phyloP scores from a whole-genome alignment of 2,329 filamentous ascomycete species.

The Tolypocladium guangdongense region DNA sequence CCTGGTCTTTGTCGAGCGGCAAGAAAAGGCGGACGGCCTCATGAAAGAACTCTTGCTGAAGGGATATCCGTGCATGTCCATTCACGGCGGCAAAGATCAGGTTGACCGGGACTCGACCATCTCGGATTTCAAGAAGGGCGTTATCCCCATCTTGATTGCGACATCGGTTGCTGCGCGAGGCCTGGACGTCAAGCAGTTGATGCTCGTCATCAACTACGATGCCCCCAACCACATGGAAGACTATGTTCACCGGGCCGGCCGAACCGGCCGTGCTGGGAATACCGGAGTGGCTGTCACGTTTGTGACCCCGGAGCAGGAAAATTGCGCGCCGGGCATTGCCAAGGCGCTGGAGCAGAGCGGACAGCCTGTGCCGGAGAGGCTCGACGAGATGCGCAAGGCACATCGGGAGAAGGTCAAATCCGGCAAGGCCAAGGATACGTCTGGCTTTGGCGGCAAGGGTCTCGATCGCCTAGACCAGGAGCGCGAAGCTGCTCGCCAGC shows the following conservation, averaged over 20 bases:
- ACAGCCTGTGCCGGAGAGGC: slow-evolving; percentile 64
- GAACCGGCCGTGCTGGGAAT: slow-evolving; percentile 89
- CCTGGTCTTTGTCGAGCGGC: slow-evolving; percentile 83
- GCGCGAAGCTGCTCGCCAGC: slow-evolving; percentile 73
- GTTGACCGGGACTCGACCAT: slow-evolving; percentile 88
- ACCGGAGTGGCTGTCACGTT: slow-evolving; percentile 93
- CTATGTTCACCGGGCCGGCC: slow-evolving; percentile 88
- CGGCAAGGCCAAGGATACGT: slow-evolving; percentile 80
- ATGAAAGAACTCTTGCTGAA: slow-evolving; percentile 71
- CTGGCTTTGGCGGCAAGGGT: slow-evolving; percentile 90
- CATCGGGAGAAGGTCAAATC: slow-evolving; percentile 87
- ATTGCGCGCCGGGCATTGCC: slow-evolving; percentile 76
- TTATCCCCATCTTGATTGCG: slow-evolving; percentile 81
- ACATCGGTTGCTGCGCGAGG: slow-evolving; percentile 93
- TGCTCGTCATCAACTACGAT: slow-evolving; percentile 92
- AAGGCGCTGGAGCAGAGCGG: slow-evolving; percentile 91
- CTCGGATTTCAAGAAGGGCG: slow-evolving; percentile 83
- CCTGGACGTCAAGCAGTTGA: slow-evolving; percentile 90
- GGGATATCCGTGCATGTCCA: slow-evolving; percentile 84
- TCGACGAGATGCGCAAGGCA: slow-evolving; percentile 54
- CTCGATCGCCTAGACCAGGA: slow-evolving; percentile 86
- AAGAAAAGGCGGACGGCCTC: slow-evolving; percentile 77
- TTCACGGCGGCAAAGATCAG: slow-evolving; percentile 90
- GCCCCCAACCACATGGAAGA: slow-evolving; percentile 91
- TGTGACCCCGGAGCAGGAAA: slow-evolving; percentile 82